A percentile compares a stretch with the other conserved stretches of the same genome.
These are phyloP conservation scores for Senna tora DNA, from an alignment of 306 rosid genomes.

Conservation along the genomic window DNA sequence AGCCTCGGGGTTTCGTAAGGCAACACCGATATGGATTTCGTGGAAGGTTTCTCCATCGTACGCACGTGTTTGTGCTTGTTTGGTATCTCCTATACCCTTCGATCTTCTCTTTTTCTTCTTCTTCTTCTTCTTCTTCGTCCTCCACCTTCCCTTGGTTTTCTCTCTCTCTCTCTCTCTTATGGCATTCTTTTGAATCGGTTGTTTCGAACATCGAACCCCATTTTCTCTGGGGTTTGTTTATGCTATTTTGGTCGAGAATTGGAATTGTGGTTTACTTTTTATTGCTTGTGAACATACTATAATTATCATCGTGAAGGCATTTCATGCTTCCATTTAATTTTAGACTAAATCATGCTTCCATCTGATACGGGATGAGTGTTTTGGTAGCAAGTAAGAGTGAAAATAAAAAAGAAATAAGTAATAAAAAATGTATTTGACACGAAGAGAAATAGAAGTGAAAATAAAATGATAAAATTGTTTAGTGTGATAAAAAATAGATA, in stretches of 20 bases:
- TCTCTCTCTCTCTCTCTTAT: conserved; percentile 5
- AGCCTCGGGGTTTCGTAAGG: conserved; percentile 70
- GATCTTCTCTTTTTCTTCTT: background rate
- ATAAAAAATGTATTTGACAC: too few relatives aligned
- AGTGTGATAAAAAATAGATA: too few relatives aligned
- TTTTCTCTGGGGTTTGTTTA: background rate
- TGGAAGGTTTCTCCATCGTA: conserved; percentile 54
- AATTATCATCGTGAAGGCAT: background rate
- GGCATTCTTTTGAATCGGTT: background rate
- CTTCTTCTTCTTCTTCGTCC: background rate
- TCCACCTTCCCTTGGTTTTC: background rate
- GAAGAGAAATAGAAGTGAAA: too few relatives aligned
- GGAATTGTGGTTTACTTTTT: background rate
- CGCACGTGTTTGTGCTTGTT: conserved; percentile 12
- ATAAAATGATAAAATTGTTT: too few relatives aligned
- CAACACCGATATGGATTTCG: conserved; percentile 49
- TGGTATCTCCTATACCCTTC: too few relatives aligned
- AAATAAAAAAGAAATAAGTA: too few relatives aligned
- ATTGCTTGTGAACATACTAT: background rate
- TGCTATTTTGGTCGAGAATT: background rate
- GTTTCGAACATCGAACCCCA: background rate
- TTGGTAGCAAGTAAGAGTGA: too few relatives aligned
- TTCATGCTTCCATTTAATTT: too few relatives aligned
- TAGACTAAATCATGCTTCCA: too few relatives aligned
- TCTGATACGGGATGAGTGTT: too few relatives aligned